Evolutionary conservation across 208 protist species (phyloP).

Genomic region (Leishmania martiniquensis): DNA sequence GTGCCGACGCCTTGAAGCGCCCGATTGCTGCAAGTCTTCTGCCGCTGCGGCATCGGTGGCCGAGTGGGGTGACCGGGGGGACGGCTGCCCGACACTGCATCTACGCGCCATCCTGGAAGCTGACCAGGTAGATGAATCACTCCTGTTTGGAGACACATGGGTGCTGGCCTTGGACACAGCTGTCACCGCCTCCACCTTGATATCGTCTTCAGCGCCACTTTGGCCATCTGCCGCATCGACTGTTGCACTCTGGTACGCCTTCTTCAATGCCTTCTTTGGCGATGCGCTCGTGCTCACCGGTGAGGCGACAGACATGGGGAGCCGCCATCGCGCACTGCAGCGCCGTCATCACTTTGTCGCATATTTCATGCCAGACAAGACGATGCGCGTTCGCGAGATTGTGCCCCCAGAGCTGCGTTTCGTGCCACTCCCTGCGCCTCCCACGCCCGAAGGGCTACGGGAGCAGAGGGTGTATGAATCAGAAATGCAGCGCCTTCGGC

Average conservation of each 20-base stretch:
- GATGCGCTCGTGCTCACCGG: constrained; percentile 51
- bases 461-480: background rate
- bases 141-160: constrained; percentile 66
- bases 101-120: constrained; percentile 35
- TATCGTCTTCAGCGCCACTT: constrained; percentile 1
- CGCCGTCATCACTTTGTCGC: constrained; percentile 41
- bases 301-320: constrained; percentile 33
- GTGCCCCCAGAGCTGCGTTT: constrained; percentile 62
- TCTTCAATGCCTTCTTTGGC: constrained; percentile 18
- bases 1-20: background rate
- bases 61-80: background rate
- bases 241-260: constrained; percentile 6
- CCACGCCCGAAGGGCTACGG: background rate
- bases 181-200: constrained; percentile 1
- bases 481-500: constrained; percentile 5
- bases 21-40: no score
- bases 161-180: constrained; percentile 24
- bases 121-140: constrained; percentile 44
- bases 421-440: constrained; percentile 27
- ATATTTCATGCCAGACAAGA: constrained; percentile 40
- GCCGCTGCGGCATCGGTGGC: background rate
- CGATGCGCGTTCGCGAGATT: constrained; percentile 52
- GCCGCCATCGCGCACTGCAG: constrained; percentile 27
- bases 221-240: background rate
- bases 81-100: background rate